Base-by-base conservation (phyloP, 306 rosid species). In the Glycine soja region DNA sequence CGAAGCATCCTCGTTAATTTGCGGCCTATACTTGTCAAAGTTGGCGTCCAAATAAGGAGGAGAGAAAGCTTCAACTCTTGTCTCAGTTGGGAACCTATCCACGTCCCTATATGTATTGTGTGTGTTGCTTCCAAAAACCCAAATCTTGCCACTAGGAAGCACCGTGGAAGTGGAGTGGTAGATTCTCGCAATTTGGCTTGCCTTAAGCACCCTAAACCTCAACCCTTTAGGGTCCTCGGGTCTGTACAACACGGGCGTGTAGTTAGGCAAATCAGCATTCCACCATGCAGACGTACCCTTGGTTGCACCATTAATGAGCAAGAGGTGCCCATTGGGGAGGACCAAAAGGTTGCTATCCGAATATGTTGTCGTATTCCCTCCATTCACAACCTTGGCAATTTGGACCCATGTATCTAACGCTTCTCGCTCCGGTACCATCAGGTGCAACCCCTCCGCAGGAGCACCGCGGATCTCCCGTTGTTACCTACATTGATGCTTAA, bases 221-320 rank as follows among this genome's bases (percentile, higher is more conserved):
- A 8, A 10, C 8, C 80, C 82, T 3, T 40, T 32, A 1, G 85
- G 86, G 3, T 79, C 62, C 2, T 87, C 51, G 0, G 95, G 91
- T 16, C 56, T 64, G 63, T 94, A 94, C 3, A 91, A 75, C 0
- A 86, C 80, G 0, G 97, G 99, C 0, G 78, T 80, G 9, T 74
- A 80, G 61, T 96, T 96, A 0, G 99, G 99, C 0, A 16, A 47
- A 0, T 93, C 97, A 1, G 98, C 99, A 6, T 86, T 87, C 67
- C 47, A 36, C 99, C 99, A 95, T 0, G 90, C 97, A 0, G 99
- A 34, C 0, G 97, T 87, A 3, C 99, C 99, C 1, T 4, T 3
- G 4, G 52, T 58, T 0, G 97, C 99, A 1, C 99, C 99, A 67
- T 93, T 96, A 64, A 96, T 50, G 18, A 93, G 10, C 65, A 96